phyloP scores from a whole-genome alignment of 2,329 filamentous ascomycete genomes.

The Alternaria burnsii region DNA sequence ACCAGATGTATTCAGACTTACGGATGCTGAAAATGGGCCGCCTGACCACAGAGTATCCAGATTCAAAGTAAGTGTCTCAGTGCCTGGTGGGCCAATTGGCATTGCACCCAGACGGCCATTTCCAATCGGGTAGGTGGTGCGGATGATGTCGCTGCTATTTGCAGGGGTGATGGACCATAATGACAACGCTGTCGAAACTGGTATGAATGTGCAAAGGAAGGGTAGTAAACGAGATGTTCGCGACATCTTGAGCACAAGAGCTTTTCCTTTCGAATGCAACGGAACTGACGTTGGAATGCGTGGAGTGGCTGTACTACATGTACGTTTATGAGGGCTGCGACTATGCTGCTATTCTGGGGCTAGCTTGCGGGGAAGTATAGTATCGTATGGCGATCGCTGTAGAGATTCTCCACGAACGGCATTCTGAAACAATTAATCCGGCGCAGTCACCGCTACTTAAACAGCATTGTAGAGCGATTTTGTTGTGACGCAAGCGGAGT shows the following conservation, averaged over 20 bases:
- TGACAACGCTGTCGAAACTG: slow-evolving; percentile 20
- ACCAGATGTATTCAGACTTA: slow-evolving; percentile 24
- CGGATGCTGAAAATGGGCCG: slow-evolving; percentile 58
- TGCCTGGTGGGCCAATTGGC: slow-evolving; percentile 55
- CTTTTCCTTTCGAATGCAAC: accelerated
- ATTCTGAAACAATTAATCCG: not conserved
- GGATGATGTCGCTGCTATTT: slow-evolving; percentile 32
- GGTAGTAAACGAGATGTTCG: not conserved
- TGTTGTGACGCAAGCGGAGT: not conserved
- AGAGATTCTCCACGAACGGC: slow-evolving; percentile 15
- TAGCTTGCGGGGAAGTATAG: slow-evolving; percentile 11
- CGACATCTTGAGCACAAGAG: not conserved
- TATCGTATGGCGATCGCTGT: slow-evolving; percentile 6
- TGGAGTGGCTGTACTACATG: not conserved
- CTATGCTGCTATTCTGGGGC: not conserved
- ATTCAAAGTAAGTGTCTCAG: slow-evolving; percentile 58
- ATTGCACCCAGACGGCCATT: slow-evolving; percentile 60
- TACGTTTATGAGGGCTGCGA: not conserved
- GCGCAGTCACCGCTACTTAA: too few relatives aligned
- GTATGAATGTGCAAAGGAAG: not conserved
- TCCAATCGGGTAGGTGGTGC: slow-evolving; percentile 55
- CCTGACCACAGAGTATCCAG: slow-evolving; percentile 62
- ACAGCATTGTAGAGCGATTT: not conserved
- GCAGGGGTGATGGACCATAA: slow-evolving; percentile 34
- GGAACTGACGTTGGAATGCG: not conserved